Base-by-base conservation (phyloP, 2,329 filamentous ascomycete genomes). In the Cyclaneusma minus region DNA sequence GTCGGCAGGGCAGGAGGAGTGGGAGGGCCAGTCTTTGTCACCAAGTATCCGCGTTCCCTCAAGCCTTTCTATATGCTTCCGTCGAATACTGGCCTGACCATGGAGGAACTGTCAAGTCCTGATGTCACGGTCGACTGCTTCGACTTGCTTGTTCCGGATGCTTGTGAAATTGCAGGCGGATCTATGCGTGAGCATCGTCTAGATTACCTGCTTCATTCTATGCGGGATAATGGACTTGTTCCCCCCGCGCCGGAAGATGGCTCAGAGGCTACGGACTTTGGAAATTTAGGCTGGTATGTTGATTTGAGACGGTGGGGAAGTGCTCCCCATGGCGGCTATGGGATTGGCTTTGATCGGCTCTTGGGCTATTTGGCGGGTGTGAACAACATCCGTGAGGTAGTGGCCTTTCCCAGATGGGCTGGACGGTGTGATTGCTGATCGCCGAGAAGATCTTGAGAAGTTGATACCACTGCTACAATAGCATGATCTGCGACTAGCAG, bases 21-120 rank as follows among this genome's bases (percentile, higher is more conserved):
- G 16, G 55, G 56, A 21, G 50, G 65, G 24, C 89, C 89, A 6
- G 63, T 95, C 22, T 95, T 95, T 47, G 73, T 98, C 36, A 95
- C 85, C 9, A 65, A 94, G 49, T 98, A 94, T 47, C 89, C 89
- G n/a, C 69, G 69, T 37, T 59, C 62, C 24, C 72, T 89, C 48
- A 98, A 98, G 54, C 82, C 87, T 7, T 98, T 95, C 54, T 98
- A 85, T 51, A 85, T 84, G 79, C 51, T 68, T 3, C 68, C 70
- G 10, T 68, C 66, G 2, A 30, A 25, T 15, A 24, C 24, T 24
- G 26, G 29, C 16, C 7, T 16, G 12, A 15, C 25, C 11, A 20
- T 13, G 10, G 21, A 25, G 13, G 24, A 22, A 12, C 22, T 24
- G 10, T 22, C 15, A 16, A 16, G 25, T 11, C 7, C 21, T 7